Conservation (phyloP, 257 asterid genomes). For the Ocimum tenuiflorum region DNA sequence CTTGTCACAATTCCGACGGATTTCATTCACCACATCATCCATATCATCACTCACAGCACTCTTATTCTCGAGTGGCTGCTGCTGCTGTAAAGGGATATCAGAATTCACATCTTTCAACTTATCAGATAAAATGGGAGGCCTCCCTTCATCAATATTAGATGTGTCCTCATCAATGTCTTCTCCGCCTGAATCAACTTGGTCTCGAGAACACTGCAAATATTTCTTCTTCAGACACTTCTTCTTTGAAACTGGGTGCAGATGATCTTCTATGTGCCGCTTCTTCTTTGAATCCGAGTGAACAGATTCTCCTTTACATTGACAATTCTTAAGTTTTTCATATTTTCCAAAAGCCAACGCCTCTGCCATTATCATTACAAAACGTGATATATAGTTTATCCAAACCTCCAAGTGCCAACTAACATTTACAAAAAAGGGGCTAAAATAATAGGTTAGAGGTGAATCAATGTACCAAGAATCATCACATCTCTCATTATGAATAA, state of each 20-base stretch:
- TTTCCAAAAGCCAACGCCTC: conserved; percentile 18
- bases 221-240: conserved; percentile 8
- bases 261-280: not conserved
- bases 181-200: too few species aligned
- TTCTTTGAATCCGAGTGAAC: not conserved
- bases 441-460: not conserved
- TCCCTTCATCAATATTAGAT: too few species aligned
- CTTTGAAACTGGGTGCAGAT: not conserved
- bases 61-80: conserved; percentile 1
- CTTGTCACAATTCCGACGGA: conserved; percentile 30
- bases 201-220: not conserved
- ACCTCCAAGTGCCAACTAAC: conserved; percentile 26
- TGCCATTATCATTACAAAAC: conserved; percentile 17
- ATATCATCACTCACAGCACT: conserved; percentile 16
- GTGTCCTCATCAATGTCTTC: too few species aligned
- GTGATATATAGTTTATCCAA: conserved; percentile 16
- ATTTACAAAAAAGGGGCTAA: conserved; percentile 17
- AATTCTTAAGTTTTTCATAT: not conserved
- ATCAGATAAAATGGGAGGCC: too few species aligned
- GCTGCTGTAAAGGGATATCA: not conserved
- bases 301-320: not conserved
- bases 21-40: conserved; percentile 13
- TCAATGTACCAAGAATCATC: conserved; percentile 3
- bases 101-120: too few species aligned
- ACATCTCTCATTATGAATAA: not conserved